A percentile compares a stretch with the other conserved stretches of the same genome.
Evolutionary conservation across 2,329 filamentous ascomycete species (phyloP).

Genomic region (Diatrype stigma): DNA sequence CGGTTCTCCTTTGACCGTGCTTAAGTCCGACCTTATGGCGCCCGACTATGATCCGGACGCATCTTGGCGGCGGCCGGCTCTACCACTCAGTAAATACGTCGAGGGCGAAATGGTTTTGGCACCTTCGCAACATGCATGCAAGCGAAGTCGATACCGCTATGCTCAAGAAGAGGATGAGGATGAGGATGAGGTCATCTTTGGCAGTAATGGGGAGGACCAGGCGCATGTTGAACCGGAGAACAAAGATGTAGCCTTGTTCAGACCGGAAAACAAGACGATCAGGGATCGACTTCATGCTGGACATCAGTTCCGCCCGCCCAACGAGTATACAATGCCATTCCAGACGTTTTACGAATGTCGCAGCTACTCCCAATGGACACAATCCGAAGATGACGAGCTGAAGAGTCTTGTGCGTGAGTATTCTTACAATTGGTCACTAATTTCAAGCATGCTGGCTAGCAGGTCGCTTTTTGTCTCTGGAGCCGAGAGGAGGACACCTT

Average conservation of each 20-base stretch:
- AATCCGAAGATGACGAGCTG: constrained; percentile 85
- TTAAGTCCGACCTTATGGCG: constrained; percentile 51
- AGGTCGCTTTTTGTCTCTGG: constrained; percentile 78
- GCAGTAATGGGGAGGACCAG: constrained; percentile 21
- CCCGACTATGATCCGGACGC: constrained; percentile 64
- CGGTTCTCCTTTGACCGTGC: constrained; percentile 57
- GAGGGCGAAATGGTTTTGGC: constrained; percentile 73
- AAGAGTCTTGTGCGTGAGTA: constrained; percentile 82
- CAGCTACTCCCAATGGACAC: constrained; percentile 85
- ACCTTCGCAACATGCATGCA: constrained; percentile 61
- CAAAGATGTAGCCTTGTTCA: constrained; percentile 79
- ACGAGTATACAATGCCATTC: constrained; percentile 85
- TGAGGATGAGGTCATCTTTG: constrained; percentile 33
- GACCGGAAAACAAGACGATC: constrained; percentile 82
- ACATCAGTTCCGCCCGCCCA: constrained; percentile 89
- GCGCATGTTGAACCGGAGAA: constrained; percentile 61
- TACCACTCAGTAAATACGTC: constrained; percentile 83
- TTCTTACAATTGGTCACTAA: constrained; percentile 96
- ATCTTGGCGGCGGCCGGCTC: constrained; percentile 69
- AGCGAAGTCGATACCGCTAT: constrained; percentile 80
- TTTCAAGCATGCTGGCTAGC: constrained; percentile 72
- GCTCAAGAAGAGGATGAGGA: constrained; percentile 64
- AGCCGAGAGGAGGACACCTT: constrained; percentile 84
- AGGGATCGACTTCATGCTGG: constrained; percentile 85
- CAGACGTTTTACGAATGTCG: constrained; percentile 87